Evolutionary conservation across 148 eudicot genomes (phyloP).

Genomic region (Rhododendron mucronatum): DNA sequence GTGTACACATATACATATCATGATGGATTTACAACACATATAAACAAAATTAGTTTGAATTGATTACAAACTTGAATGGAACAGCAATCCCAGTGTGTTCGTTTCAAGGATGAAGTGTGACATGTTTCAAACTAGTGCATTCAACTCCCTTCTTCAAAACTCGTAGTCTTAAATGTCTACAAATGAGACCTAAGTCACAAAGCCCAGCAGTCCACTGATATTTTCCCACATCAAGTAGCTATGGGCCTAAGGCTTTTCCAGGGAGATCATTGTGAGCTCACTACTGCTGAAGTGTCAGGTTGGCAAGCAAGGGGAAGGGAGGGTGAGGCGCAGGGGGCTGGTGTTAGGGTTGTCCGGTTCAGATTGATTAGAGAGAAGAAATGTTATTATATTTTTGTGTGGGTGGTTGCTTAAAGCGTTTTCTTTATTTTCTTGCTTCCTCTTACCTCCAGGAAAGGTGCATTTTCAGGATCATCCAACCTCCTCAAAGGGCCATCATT

Average conservation of each 20-base stretch:
- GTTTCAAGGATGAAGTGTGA: not conserved
- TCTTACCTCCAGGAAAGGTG: conserved; percentile 70
- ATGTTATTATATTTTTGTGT: not conserved
- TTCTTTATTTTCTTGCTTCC: not conserved
- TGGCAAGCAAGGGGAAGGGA: too few relatives aligned
- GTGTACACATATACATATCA: not conserved
- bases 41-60: not conserved
- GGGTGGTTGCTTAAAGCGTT: not conserved
- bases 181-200: not conserved
- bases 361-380: not conserved
- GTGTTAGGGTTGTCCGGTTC: not conserved
- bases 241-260: not conserved
- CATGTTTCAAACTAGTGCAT: not conserved
- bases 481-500: conserved; percentile 88
- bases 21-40: not conserved
- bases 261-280: not conserved
- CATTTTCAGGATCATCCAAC: conserved; percentile 89
- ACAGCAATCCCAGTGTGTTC: not conserved
- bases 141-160: not conserved
- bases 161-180: not conserved
- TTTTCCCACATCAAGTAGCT: not conserved
- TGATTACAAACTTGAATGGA: not conserved
- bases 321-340: not conserved
- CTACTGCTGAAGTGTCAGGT: not conserved
- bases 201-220: not conserved